Conservation (phyloP, 805 yeast species). For the Starmerella etchellsii region DNA sequence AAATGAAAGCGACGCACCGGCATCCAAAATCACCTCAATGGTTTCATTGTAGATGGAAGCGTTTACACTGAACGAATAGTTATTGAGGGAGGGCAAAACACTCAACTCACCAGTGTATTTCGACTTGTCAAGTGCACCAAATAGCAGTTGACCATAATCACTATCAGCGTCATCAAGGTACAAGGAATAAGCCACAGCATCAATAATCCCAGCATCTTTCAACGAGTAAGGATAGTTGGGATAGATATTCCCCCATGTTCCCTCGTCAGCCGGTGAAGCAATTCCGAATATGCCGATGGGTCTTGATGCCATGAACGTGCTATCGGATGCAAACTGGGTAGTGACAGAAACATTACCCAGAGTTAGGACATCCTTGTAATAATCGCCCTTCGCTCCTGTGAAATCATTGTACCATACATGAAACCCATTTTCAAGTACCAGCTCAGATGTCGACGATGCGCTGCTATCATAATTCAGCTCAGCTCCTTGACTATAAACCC, state of each 20-base stretch:
- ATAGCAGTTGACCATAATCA: conserved; percentile 22
- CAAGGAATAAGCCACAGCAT: conserved; percentile 34
- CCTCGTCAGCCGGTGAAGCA: conserved; percentile 1
- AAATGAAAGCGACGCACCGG: conserved; percentile 38
- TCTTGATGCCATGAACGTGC: neutral
- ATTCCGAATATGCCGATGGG: conserved; percentile 8
- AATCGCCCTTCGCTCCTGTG: conserved; percentile 34
- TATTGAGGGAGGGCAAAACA: conserved; percentile 4
- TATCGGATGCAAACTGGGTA: conserved; percentile 8
- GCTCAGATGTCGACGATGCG: conserved; percentile 19
- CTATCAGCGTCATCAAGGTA: conserved; percentile 30
- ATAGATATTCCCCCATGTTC: conserved; percentile 12
- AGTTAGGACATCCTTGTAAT: conserved; percentile 47
- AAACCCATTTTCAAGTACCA: conserved; percentile 18
- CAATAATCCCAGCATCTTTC: conserved; percentile 32
- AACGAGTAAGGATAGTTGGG: conserved; percentile 26
- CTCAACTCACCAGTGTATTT: conserved; percentile 40
- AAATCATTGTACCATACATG: conserved; percentile 27
- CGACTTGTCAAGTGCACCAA: conserved; percentile 58
- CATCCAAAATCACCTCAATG: conserved; percentile 30
- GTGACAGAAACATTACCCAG: conserved; percentile 36
- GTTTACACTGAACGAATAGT: conserved; percentile 7
- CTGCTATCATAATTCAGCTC: conserved; percentile 3
- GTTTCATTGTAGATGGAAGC: conserved; percentile 8
- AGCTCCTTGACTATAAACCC: conserved; percentile 31